A percentile compares a stretch with the other conserved stretches of the same genome.
Conservation (phyloP, 1,284 basidiomycete genomes). For the Pascua sp. region DNA sequence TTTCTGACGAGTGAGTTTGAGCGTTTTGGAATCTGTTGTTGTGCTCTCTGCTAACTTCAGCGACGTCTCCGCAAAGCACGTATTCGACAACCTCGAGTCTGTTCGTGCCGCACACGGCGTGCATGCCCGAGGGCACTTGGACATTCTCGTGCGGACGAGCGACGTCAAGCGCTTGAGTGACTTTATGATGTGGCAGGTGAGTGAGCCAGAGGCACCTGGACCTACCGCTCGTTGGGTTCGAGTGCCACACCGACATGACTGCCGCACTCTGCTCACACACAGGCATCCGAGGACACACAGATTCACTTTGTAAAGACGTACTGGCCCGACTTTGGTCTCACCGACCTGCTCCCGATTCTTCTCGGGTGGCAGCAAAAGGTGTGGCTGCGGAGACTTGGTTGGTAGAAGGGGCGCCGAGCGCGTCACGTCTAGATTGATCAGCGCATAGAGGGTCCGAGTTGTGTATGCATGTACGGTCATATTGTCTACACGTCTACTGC, state of each 20-base stretch:
- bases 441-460: neutral
- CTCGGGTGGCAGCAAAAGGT: conserved; percentile 76
- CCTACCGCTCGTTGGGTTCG: too few species aligned
- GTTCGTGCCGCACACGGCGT: conserved; percentile 9
- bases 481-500: neutral
- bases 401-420: neutral
- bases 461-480: neutral
- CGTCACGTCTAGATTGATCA: neutral
- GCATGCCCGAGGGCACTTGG: conserved; percentile 53
- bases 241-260: too few species aligned
- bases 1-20: neutral
- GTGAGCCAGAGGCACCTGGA: conserved; percentile 23
- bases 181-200: conserved; percentile 81
- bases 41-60: neutral
- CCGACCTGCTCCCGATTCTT: conserved; percentile 79
- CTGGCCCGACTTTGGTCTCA: conserved; percentile 92
- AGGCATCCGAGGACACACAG: conserved; percentile 63
- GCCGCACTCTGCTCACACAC: neutral
- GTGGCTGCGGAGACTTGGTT: conserved; percentile 38
- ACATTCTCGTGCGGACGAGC: conserved; percentile 87
- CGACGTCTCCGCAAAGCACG: conserved; percentile 6
- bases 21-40: too few species aligned
- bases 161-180: conserved; percentile 88
- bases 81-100: conserved; percentile 13
- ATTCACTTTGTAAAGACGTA: conserved; percentile 86